Percentiles rank a stretch among this genome's conserved stretches.
phyloP scores from a whole-genome alignment of 1,139 yeast genomes.

The Scheffersomyces quercinus region DNA sequence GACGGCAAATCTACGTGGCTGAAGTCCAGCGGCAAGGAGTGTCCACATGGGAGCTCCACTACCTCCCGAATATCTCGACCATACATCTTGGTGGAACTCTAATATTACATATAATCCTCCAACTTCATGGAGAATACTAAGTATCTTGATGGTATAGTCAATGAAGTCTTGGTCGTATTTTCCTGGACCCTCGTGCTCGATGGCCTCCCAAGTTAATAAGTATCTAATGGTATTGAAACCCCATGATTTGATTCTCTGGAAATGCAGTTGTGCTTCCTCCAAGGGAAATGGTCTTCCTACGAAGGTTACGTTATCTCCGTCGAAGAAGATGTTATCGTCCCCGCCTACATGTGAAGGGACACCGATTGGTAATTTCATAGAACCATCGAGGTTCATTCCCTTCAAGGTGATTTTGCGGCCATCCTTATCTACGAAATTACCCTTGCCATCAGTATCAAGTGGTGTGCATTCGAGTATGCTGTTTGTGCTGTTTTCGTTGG shows the following conservation, averaged over 20 bases:
- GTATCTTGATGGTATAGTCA: constrained; percentile 64
- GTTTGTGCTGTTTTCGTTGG: not conserved
- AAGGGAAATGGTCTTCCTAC: constrained; percentile 81
- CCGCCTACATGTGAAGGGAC: constrained; percentile 53
- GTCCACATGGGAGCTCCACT: constrained; percentile 98
- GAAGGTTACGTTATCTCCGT: constrained; percentile 73
- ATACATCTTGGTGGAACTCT: constrained; percentile 93
- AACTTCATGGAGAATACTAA: constrained; percentile 55
- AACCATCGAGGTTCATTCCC: constrained; percentile 83
- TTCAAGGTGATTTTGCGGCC: constrained; percentile 66
- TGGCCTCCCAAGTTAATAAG: constrained; percentile 87
- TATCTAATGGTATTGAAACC: constrained; percentile 82
- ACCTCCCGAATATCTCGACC: constrained; percentile 93
- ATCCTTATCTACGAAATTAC: constrained; percentile 57
- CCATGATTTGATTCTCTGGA: constrained; percentile 69
- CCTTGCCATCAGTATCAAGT: constrained; percentile 39
- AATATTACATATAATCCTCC: constrained; percentile 81
- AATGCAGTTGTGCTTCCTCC: constrained; percentile 69
- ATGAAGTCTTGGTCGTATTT: constrained; percentile 76
- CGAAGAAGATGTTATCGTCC: constrained; percentile 54
- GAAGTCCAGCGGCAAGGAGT: constrained; percentile 86
- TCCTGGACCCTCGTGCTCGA: constrained; percentile 89
- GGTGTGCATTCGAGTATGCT: constrained; percentile 32
- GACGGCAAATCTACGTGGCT: constrained; percentile 64
- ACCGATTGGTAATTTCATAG: constrained; percentile 65